Percentiles rank a stretch among this genome's conserved stretches.
Conservation (phyloP, 768 basidiomycete genomes). For the Calvatia gigantea region DNA sequence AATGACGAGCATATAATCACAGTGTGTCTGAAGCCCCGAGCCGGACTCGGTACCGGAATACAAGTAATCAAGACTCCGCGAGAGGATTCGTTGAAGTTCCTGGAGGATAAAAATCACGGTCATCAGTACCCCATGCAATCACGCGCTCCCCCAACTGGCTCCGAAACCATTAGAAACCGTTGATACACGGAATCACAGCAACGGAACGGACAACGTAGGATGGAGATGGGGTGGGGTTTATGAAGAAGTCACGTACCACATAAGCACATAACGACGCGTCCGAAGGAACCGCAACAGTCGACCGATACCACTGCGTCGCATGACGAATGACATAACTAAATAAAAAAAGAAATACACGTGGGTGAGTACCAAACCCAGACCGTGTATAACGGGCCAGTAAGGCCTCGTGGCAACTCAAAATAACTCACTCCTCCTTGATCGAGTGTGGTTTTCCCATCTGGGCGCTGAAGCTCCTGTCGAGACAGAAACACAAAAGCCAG, state of each 20-base stretch:
- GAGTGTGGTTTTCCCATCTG: conserved; percentile 97
- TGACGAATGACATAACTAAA: conserved; percentile 84
- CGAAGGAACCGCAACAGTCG: conserved; percentile 55
- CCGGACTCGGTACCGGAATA: conserved; percentile 78
- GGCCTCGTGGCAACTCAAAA: background rate
- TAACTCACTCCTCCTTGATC: conserved; percentile 86
- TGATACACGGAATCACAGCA: background rate
- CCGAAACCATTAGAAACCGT: background rate
- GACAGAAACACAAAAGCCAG: conserved; percentile 84
- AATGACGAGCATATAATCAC: conserved; percentile 82
- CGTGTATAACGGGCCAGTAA: conserved; percentile 10
- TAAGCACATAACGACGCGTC: conserved; percentile 76
- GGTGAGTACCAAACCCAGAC: background rate
- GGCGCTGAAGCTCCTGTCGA: conserved; percentile 88
- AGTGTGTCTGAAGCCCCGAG: conserved; percentile 79
- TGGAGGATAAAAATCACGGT: conserved; percentile 21
- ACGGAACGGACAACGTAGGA: background rate
- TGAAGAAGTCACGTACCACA: conserved; percentile 49
- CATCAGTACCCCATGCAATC: conserved; percentile 4
- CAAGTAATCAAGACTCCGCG: conserved; percentile 84
- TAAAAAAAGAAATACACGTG: conserved; percentile 13
- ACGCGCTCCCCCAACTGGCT: background rate
- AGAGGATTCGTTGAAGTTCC: conserved; percentile 88
- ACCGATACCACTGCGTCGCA: conserved; percentile 68
- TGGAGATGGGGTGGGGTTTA: background rate